These are phyloP conservation scores for Xylaria flabelliformis DNA, from an alignment of 495 filamentous ascomycete genomes.

Conservation along the genomic window DNA sequence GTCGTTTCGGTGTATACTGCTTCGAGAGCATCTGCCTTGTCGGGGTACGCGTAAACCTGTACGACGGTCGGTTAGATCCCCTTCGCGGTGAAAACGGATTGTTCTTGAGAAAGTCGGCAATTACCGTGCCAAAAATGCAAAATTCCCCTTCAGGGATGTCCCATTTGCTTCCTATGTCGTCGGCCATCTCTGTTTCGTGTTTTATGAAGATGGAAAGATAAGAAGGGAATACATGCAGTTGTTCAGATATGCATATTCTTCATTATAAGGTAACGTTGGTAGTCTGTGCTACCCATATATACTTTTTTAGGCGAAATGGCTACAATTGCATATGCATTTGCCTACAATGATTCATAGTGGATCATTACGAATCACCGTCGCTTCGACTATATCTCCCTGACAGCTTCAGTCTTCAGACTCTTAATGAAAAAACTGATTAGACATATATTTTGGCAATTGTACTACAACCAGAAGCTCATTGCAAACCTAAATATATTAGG, in stretches of 20 bases:
- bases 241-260: background rate
- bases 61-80: background rate
- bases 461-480: background rate
- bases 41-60: slow-evolving; percentile 42
- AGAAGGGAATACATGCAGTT: too few species aligned
- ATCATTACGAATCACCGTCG: background rate
- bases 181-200: background rate
- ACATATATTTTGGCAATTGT: background rate
- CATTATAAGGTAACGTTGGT: background rate
- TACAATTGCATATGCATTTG: background rate
- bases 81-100: background rate
- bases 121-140: slow-evolving; percentile 40
- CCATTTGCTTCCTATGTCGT: slow-evolving; percentile 11
- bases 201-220: too few species aligned
- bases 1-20: slow-evolving; percentile 45
- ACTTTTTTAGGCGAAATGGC: background rate
- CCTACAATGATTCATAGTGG: slow-evolving; percentile 2
- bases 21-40: slow-evolving; percentile 46
- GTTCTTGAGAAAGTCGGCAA: background rate
- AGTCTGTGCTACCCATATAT: background rate
- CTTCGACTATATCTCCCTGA: background rate
- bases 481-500: background rate
- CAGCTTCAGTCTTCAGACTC: too few species aligned
- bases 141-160: slow-evolving; percentile 39
- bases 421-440: background rate